A percentile compares a stretch with the other conserved stretches of the same genome.
Conservation (phyloP, 2,329 filamentous ascomycete genomes). For the Sphaerulina musiva region DNA sequence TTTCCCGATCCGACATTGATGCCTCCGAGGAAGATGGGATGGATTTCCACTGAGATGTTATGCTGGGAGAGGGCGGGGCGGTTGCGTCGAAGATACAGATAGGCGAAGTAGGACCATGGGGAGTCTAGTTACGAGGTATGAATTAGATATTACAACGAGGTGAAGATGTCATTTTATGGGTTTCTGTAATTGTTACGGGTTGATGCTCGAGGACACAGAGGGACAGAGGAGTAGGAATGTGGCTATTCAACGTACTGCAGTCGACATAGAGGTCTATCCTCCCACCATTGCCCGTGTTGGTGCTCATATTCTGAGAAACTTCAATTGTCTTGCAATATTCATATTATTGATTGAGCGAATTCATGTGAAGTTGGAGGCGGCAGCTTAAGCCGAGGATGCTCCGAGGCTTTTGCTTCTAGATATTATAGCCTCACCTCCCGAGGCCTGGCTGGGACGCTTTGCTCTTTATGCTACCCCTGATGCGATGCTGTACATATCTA, state of each 20-base stretch:
- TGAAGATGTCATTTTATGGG: neutral
- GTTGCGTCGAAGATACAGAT: slow-evolving; percentile 13
- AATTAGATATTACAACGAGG: neutral
- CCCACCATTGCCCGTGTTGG: slow-evolving; percentile 43
- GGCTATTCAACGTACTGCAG: slow-evolving; percentile 46
- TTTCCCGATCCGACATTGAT: slow-evolving; percentile 50
- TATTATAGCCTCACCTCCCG: too few species aligned
- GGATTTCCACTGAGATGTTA: slow-evolving; percentile 37
- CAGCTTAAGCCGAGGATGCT: neutral
- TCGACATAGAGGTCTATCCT: slow-evolving; percentile 63
- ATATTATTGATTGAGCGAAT: neutral
- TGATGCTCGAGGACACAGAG: neutral
- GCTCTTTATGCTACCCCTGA: neutral
- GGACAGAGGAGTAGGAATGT: neutral
- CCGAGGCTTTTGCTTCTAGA: neutral
- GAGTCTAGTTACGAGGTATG: slow-evolving; percentile 3
- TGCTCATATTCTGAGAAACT: neutral
- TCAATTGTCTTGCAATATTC: neutral
- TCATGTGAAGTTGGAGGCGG: neutral
- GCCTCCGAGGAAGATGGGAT: slow-evolving; percentile 61
- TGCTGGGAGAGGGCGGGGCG: slow-evolving; percentile 12
- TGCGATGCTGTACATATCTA: slow-evolving; percentile 7
- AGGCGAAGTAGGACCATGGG: slow-evolving; percentile 14
- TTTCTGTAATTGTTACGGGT: neutral
- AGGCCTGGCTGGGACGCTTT: neutral